These are phyloP conservation scores for Gaeumannomyces tritici DNA, from an alignment of 2,329 filamentous ascomycete genomes.

Conservation along the genomic window DNA sequence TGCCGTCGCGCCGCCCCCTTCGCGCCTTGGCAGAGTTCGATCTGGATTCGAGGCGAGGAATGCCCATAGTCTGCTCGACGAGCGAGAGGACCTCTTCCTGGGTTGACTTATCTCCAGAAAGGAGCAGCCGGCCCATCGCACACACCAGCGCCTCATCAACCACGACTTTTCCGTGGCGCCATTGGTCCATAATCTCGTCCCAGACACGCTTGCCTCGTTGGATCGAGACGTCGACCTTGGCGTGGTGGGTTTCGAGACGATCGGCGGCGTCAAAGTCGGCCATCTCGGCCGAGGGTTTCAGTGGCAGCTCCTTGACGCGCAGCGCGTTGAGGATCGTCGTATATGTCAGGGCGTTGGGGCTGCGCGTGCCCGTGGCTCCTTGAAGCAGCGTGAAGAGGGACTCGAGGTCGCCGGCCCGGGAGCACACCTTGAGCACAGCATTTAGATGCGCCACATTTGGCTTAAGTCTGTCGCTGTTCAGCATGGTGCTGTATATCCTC, in stretches of 20 bases:
- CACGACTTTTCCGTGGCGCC: conserved; percentile 58
- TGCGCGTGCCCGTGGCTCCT: conserved; percentile 57
- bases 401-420: conserved; percentile 65
- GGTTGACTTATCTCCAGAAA: conserved; percentile 53
- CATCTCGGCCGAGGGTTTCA: conserved; percentile 9
- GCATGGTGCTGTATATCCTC: conserved; percentile 68
- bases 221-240: conserved; percentile 37
- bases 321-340: conserved; percentile 76
- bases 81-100: conserved; percentile 65
- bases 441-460: conserved; percentile 81
- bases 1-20: neutral
- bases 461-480: conserved; percentile 50
- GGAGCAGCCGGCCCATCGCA: conserved; percentile 71
- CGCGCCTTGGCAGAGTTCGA: conserved; percentile 10
- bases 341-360: conserved; percentile 66
- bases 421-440: conserved; percentile 75
- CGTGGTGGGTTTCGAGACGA: conserved; percentile 3
- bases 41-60: conserved; percentile 44
- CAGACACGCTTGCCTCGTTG: conserved; percentile 66
- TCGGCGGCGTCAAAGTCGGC: conserved; percentile 2
- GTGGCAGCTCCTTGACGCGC: conserved; percentile 32
- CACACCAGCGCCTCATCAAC: conserved; percentile 74
- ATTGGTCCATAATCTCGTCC: conserved; percentile 69
- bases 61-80: conserved; percentile 71
- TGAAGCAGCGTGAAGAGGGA: conserved; percentile 67